These are phyloP conservation scores for Diaporthe australafricana DNA, from an alignment of 2,329 filamentous ascomycete genomes.

Conservation along the genomic window DNA sequence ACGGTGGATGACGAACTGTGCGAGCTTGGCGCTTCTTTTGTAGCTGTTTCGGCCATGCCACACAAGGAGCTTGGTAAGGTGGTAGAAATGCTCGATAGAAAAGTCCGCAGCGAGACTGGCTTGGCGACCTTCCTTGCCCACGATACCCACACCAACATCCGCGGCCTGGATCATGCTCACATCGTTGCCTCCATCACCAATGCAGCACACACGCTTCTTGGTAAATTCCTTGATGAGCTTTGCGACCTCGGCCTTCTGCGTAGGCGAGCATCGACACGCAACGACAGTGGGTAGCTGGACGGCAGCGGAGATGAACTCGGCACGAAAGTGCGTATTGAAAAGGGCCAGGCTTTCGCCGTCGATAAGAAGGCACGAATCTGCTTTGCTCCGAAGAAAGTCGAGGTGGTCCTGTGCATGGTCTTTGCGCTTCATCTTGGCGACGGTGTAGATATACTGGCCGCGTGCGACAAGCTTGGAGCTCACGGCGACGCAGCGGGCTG, in stretches of 20 bases:
- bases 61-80: slow-evolving; percentile 95
- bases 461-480: slow-evolving; percentile 93
- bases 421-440: slow-evolving; percentile 85
- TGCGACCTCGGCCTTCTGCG: slow-evolving; percentile 95
- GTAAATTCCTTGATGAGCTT: slow-evolving; percentile 90
- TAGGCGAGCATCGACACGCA: slow-evolving; percentile 95
- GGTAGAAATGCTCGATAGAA: slow-evolving; percentile 93
- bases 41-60: slow-evolving; percentile 99
- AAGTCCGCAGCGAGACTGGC: slow-evolving; percentile 96
- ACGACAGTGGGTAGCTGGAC: slow-evolving; percentile 92
- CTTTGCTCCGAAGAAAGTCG: slow-evolving; percentile 88
- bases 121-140: slow-evolving; percentile 96
- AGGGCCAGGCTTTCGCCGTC: slow-evolving; percentile 91
- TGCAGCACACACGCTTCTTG: slow-evolving; percentile 95
- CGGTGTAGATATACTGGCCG: slow-evolving; percentile 95
- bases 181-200: slow-evolving; percentile 97
- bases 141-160: slow-evolving; percentile 96
- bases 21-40: slow-evolving; percentile 93
- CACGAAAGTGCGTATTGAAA: slow-evolving; percentile 84
- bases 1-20: slow-evolving; percentile 97
- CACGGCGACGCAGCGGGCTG: slow-evolving; percentile 93
- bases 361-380: slow-evolving; percentile 88
- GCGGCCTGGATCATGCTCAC: slow-evolving; percentile 99
- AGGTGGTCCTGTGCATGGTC: slow-evolving; percentile 88
- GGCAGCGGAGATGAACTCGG: slow-evolving; percentile 88